Evolutionary conservation across 2,329 filamentous ascomycete species (phyloP).

Genomic region (Sclerotiophoma versabilis): DNA sequence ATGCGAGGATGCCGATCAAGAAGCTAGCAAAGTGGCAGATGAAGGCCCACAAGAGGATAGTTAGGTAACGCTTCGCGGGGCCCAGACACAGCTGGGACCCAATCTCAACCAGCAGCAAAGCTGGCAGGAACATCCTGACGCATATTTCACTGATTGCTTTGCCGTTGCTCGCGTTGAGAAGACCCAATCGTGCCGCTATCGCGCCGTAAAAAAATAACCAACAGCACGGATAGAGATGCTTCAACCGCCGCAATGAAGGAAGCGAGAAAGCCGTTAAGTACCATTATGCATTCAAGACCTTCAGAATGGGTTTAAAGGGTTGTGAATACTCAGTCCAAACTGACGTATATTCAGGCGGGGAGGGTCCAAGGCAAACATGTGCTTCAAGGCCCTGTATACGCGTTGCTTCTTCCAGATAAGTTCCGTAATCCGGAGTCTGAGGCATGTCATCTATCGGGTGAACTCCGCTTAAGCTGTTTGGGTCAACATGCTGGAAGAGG

Average conservation of each 20-base stretch:
- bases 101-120: slow-evolving; percentile 60
- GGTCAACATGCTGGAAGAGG: slow-evolving; percentile 9
- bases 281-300: background rate
- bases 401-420: slow-evolving; percentile 16
- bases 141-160: slow-evolving; percentile 61
- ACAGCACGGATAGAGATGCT: slow-evolving; percentile 60
- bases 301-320: too few species aligned
- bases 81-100: slow-evolving; percentile 58
- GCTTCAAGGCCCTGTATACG: slow-evolving; percentile 4
- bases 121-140: slow-evolving; percentile 61
- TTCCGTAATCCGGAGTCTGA: slow-evolving; percentile 20
- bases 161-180: slow-evolving; percentile 57
- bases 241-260: slow-evolving; percentile 62
- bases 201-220: slow-evolving; percentile 62
- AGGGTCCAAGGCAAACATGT: slow-evolving; percentile 6
- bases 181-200: slow-evolving; percentile 55
- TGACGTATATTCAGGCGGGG: background rate
- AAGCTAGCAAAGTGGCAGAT: slow-evolving; percentile 59
- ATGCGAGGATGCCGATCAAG: slow-evolving; percentile 52
- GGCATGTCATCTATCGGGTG: slow-evolving; percentile 20
- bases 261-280: slow-evolving; percentile 20
- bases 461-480: slow-evolving; percentile 10
- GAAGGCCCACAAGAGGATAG: slow-evolving; percentile 59
- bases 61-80: slow-evolving; percentile 56
- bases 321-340: background rate